A percentile compares a stretch with the other conserved stretches of the same genome.
These are phyloP conservation scores for Yamadazyma kitorensis DNA, from an alignment of 805 yeast species.

Conservation along the genomic window DNA sequence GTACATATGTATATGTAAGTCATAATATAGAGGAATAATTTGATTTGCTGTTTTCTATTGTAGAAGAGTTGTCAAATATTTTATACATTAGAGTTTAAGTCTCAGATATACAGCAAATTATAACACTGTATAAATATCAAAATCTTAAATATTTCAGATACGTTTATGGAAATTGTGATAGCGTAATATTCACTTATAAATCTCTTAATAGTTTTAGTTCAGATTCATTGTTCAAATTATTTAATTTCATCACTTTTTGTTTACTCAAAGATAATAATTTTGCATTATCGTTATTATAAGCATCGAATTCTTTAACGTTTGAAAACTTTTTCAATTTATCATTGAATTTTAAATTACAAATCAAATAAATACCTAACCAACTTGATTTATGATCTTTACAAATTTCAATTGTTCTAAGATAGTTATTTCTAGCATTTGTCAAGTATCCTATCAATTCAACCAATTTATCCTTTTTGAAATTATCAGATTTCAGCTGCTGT, in stretches of 20 bases:
- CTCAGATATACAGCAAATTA: no score
- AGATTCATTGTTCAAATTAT: conserved; percentile 13
- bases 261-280: conserved; percentile 20
- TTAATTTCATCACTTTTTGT: conserved; percentile 17
- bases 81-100: no score
- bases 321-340: conserved; percentile 15
- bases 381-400: conserved; percentile 66
- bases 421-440: conserved; percentile 43
- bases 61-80: no score
- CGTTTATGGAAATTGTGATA: neutral
- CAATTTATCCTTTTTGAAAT: conserved; percentile 26
- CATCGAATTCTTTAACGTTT: conserved; percentile 18
- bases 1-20: no score
- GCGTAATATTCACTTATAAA: conserved; percentile 5
- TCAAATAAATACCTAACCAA: conserved; percentile 64
- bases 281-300: conserved; percentile 20
- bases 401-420: conserved; percentile 71
- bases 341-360: conserved; percentile 19
- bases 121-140: no score
- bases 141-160: no score
- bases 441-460: conserved; percentile 23
- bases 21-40: no score
- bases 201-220: conserved; percentile 5
- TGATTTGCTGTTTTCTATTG: no score
- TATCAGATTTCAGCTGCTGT: conserved; percentile 8